A percentile compares a stretch with the other conserved stretches of the same genome.
Conservation (phyloP, 495 filamentous ascomycete genomes). For the Astrothelium subdiscretum region DNA sequence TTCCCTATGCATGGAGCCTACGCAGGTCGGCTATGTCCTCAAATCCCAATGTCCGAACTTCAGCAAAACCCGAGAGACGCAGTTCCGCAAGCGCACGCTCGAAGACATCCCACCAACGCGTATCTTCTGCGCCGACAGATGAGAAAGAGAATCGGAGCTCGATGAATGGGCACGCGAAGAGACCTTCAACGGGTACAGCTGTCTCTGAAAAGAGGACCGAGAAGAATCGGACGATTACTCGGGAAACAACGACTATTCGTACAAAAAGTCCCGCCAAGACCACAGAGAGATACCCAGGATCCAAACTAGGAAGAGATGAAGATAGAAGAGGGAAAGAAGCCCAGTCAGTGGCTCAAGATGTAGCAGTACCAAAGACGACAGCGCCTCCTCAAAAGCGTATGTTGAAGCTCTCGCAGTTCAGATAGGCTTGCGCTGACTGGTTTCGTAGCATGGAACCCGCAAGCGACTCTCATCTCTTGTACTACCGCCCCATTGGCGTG, state of each 20-base stretch:
- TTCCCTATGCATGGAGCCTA: background rate
- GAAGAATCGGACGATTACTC: conserved; percentile 13
- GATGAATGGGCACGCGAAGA: conserved; percentile 14
- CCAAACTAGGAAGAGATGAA: background rate
- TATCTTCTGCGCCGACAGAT: conserved; percentile 11
- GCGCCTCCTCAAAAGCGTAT: background rate
- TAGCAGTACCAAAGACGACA: background rate
- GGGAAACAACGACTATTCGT: conserved; percentile 9
- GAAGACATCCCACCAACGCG: conserved; percentile 8
- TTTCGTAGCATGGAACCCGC: conserved; percentile 59
- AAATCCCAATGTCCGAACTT: background rate
- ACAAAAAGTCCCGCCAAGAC: background rate
- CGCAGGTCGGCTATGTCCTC: background rate
- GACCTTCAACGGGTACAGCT: conserved; percentile 5
- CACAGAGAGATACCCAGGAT: background rate
- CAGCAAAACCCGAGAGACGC: background rate
- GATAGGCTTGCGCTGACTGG: background rate
- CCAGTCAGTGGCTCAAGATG: background rate
- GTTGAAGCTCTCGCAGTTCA: background rate
- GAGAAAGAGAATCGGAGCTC: conserved; percentile 11
- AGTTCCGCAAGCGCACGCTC: background rate
- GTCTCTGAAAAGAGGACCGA: conserved; percentile 16
- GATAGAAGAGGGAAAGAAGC: background rate
- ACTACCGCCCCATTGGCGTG: conserved; percentile 73
- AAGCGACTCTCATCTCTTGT: conserved; percentile 67